Conservation (phyloP, 2,329 filamentous ascomycete species). For the Coniochaeta pulveracea region DNA sequence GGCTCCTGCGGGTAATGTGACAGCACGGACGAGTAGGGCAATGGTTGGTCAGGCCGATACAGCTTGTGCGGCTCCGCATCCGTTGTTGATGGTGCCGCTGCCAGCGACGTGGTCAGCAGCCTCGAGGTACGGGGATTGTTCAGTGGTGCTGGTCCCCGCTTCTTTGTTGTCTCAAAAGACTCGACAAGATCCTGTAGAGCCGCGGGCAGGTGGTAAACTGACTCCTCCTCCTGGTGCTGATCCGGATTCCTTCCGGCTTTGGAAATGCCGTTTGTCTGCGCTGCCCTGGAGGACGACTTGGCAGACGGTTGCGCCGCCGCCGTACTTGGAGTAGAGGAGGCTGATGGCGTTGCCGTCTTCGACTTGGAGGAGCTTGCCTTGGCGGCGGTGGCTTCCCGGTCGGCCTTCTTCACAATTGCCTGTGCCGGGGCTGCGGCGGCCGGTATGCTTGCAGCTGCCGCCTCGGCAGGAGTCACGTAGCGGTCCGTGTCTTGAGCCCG, state of each 20-base stretch:
- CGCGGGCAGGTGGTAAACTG: constrained; percentile 83
- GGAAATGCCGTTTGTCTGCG: constrained; percentile 37
- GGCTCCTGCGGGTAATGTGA: constrained; percentile 86
- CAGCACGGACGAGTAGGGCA: constrained; percentile 35
- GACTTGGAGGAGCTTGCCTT: constrained; percentile 25
- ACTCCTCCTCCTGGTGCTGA: constrained; percentile 52
- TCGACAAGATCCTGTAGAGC: constrained; percentile 84
- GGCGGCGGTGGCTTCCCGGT: too few relatives aligned
- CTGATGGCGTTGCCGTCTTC: constrained; percentile 30
- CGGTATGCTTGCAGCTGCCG: not conserved
- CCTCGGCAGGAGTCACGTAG: constrained; percentile 4
- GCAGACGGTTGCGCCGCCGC: constrained; percentile 32
- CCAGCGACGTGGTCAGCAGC: constrained; percentile 66
- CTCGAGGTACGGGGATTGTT: constrained; percentile 57
- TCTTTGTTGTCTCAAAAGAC: constrained; percentile 77
- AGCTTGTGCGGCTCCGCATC: constrained; percentile 76
- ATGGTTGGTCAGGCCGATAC: constrained; percentile 74
- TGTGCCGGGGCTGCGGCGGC: constrained; percentile 5
- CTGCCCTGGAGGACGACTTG: constrained; percentile 21
- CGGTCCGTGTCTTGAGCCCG: constrained; percentile 21
- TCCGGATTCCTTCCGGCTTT: constrained; percentile 39
- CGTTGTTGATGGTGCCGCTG: constrained; percentile 58
- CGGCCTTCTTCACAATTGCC: constrained; percentile 15
- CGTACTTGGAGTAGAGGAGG: constrained; percentile 12
- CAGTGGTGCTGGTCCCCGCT: constrained; percentile 43